Percentiles rank a stretch among this genome's conserved stretches.
These are phyloP conservation scores for Eimeria nieschulzi DNA, from an alignment of 169 alveolate species.

Conservation along the genomic window DNA sequence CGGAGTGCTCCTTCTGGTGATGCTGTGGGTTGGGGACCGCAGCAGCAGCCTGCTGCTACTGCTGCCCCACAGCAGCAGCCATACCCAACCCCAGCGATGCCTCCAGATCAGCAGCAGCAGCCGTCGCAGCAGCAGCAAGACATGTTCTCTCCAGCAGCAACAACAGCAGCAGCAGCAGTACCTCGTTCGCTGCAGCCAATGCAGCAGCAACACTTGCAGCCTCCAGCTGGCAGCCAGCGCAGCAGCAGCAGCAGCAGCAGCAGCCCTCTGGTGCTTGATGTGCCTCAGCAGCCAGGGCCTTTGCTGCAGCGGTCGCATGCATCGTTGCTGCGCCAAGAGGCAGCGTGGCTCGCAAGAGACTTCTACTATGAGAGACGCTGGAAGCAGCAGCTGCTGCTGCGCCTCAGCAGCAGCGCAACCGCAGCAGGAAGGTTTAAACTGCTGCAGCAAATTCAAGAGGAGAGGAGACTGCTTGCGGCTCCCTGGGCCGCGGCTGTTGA, in stretches of 20 bases:
- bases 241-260: slow-evolving; percentile 22
- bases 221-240: background rate
- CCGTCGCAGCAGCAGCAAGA: background rate
- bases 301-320: slow-evolving; percentile 18
- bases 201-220: background rate
- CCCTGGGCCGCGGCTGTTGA: slow-evolving; percentile 68
- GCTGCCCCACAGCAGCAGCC: background rate
- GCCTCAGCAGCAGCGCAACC: slow-evolving; percentile 22
- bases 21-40: background rate
- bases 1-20: background rate
- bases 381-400: slow-evolving; percentile 48
- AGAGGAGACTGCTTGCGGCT: slow-evolving; percentile 36
- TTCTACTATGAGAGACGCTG: slow-evolving; percentile 68
- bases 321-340: slow-evolving; percentile 63
- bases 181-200: background rate
- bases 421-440: slow-evolving; percentile 20
- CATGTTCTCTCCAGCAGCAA: background rate
- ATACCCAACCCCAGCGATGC: background rate
- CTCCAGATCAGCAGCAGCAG: background rate
- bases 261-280: background rate
- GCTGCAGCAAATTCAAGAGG: slow-evolving; percentile 52
- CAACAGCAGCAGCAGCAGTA: slow-evolving; percentile 24
- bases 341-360: slow-evolving; percentile 53
- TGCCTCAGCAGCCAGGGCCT: slow-evolving; percentile 16
- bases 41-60: background rate